phyloP scores from a whole-genome alignment of 352 stramenopile genomes.

The Stramenopiles sp. region DNA sequence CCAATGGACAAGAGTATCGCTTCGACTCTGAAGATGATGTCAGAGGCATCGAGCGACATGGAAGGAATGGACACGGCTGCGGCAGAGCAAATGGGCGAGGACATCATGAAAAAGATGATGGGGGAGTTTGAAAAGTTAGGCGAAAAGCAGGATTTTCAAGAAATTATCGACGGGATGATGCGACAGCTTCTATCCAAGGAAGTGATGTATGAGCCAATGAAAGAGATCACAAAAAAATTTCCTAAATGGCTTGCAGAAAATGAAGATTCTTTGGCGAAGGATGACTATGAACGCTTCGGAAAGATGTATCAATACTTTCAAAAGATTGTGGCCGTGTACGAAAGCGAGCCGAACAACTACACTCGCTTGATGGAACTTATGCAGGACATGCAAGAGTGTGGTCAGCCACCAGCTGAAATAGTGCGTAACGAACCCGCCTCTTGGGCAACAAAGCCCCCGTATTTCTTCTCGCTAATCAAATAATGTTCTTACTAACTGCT shows the following conservation, averaged over 20 bases:
- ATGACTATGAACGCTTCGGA: slow-evolving; percentile 80
- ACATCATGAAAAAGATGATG: slow-evolving; percentile 90
- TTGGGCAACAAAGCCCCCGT: too few species aligned
- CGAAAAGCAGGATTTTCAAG: slow-evolving; percentile 69
- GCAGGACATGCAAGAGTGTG: slow-evolving; percentile 69
- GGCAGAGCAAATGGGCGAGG: slow-evolving; percentile 63
- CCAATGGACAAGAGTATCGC: background rate
- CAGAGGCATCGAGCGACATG: slow-evolving; percentile 57
- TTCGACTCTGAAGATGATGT: slow-evolving; percentile 44
- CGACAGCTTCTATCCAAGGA: slow-evolving; percentile 88
- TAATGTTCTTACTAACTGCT: too few species aligned
- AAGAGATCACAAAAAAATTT: slow-evolving; percentile 61
- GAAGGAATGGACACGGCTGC: slow-evolving; percentile 34
- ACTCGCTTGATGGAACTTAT: slow-evolving; percentile 82
- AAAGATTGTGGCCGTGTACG: slow-evolving; percentile 83
- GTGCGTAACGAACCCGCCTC: too few species aligned
- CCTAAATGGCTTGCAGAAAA: slow-evolving; percentile 77
- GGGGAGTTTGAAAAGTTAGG: slow-evolving; percentile 80
- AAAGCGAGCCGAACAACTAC: slow-evolving; percentile 87
- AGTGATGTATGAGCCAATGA: slow-evolving; percentile 97
- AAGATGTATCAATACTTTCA: slow-evolving; percentile 94
- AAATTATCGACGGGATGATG: slow-evolving; percentile 92
- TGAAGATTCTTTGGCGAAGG: slow-evolving; percentile 49
- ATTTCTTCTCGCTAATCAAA: too few species aligned
- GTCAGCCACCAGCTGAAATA: slow-evolving; percentile 82